phyloP scores from a whole-genome alignment of 192 early-diverging fungal genomes.

The Backusella morwellensis region DNA sequence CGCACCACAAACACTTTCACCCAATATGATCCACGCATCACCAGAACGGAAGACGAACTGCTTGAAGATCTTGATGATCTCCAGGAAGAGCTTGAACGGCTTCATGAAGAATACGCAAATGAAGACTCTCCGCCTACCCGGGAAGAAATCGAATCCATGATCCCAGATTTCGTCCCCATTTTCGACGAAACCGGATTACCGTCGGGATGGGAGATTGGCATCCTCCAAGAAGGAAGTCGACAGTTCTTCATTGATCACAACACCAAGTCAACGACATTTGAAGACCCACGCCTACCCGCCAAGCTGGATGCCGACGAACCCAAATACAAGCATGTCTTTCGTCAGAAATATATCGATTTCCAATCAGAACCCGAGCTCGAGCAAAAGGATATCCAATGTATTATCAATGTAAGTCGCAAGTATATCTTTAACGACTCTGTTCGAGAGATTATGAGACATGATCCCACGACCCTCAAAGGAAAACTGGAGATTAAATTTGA shows the following conservation, averaged over 20 bases:
- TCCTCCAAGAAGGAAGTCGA: constrained; percentile 87
- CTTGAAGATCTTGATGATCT: neutral
- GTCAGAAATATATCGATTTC: constrained; percentile 96
- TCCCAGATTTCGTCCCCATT: constrained; percentile 57
- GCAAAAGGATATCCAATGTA: constrained; percentile 82
- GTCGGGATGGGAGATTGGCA: constrained; percentile 96
- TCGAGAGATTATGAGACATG: constrained; percentile 91
- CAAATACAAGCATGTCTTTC: constrained; percentile 98
- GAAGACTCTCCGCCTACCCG: no score
- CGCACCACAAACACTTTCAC: constrained; percentile 85
- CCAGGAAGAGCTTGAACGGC: constrained; percentile 56
- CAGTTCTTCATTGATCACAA: constrained; percentile 99
- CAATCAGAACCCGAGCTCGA: constrained; percentile 89
- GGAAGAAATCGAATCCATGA: no score
- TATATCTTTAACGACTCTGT: constrained; percentile 94
- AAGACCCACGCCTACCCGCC: constrained; percentile 83
- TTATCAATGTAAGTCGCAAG: constrained; percentile 85
- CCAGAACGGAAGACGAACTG: constrained; percentile 50
- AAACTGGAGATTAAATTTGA: constrained; percentile 97
- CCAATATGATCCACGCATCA: constrained; percentile 82
- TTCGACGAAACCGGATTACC: constrained; percentile 37
- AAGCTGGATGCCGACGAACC: constrained; percentile 88
- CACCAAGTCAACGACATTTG: constrained; percentile 97
- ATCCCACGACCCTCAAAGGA: constrained; percentile 88
- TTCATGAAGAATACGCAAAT: no score